Evolutionary conservation across 2,329 filamentous ascomycete genomes (phyloP).

Genomic region (Karstenula rhodostoma): DNA sequence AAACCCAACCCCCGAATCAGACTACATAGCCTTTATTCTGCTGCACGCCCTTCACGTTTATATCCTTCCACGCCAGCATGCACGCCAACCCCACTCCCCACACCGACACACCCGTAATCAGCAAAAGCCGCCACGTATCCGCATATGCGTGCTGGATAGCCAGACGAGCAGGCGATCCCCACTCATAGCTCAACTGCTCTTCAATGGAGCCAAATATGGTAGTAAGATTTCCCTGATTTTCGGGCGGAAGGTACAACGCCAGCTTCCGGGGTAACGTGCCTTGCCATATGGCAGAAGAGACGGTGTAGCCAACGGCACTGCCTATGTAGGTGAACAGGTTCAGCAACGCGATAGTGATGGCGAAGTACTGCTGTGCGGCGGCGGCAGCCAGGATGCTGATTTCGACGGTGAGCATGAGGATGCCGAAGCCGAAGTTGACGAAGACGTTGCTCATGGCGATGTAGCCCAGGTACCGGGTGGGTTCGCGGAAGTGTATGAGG

Average conservation of each 20-base stretch:
- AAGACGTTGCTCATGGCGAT: conserved; percentile 28
- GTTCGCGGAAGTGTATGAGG: conserved; percentile 51
- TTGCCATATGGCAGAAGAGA: conserved; percentile 4
- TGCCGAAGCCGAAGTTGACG: conserved; percentile 37
- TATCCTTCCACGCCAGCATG: no score
- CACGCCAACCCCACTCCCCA: no score
- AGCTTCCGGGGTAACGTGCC: conserved; percentile 25
- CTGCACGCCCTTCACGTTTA: no score
- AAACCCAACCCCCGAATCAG: no score
- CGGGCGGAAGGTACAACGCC: conserved; percentile 39
- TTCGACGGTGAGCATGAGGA: conserved; percentile 62
- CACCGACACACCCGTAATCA: no score
- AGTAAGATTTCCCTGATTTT: conserved; percentile 50
- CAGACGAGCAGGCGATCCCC: conserved; percentile 57
- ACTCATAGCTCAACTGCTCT: conserved; percentile 61
- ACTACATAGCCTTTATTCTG: no score
- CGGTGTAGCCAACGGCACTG: conserved; percentile 8
- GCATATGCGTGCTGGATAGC: conserved; percentile 44
- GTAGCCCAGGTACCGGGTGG: conserved; percentile 47
- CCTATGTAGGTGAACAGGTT: conserved; percentile 2
- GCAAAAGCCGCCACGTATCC: no score
- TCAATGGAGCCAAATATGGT: conserved; percentile 61
- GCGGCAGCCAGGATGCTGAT: conserved; percentile 51
- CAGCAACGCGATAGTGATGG: conserved; percentile 67
- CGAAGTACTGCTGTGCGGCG: conserved; percentile 61